These are phyloP conservation scores for Neophaeococcomyces mojaviensis DNA, from an alignment of 2,329 filamentous ascomycete genomes.

Conservation along the genomic window DNA sequence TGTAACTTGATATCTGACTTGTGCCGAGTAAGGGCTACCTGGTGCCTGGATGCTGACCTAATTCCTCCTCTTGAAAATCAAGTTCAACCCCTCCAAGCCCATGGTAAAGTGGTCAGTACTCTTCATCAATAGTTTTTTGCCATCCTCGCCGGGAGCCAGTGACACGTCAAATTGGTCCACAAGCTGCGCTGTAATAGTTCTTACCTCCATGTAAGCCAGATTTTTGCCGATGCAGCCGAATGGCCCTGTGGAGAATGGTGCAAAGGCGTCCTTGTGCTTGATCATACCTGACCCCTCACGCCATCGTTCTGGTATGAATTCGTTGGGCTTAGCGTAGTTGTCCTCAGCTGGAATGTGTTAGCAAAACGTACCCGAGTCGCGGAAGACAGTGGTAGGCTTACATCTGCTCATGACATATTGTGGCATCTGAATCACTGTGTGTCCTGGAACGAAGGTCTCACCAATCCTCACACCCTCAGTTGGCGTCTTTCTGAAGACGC, in stretches of 20 bases:
- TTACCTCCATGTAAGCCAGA: slow-evolving; percentile 26
- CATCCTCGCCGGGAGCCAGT: slow-evolving; percentile 24
- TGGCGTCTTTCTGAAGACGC: slow-evolving; percentile 31
- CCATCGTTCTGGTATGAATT: slow-evolving; percentile 36
- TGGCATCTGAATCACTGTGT: slow-evolving; percentile 22
- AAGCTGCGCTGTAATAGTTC: slow-evolving; percentile 19
- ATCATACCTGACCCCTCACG: slow-evolving; percentile 27
- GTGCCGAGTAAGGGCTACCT: no score
- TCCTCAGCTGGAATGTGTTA: slow-evolving; percentile 9
- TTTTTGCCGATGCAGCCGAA: slow-evolving; percentile 27
- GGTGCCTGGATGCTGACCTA: background rate
- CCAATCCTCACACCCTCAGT: slow-evolving; percentile 31
- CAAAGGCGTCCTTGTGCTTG: slow-evolving; percentile 26
- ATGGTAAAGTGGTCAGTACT: slow-evolving; percentile 22
- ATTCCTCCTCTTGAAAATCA: slow-evolving; percentile 12
- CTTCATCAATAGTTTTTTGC: slow-evolving; percentile 11
- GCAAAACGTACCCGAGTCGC: background rate
- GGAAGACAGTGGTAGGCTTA: slow-evolving; percentile 9
- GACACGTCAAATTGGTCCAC: slow-evolving; percentile 23
- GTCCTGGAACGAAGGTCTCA: slow-evolving; percentile 29
- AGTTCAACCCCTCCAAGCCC: slow-evolving; percentile 7
- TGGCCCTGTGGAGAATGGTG: slow-evolving; percentile 28
- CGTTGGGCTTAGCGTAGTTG: slow-evolving; percentile 15
- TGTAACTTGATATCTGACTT: no score
- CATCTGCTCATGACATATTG: slow-evolving; percentile 17